These are phyloP conservation scores for Selaginella moellendorffii DNA, from an alignment of 75 land plant species.

Conservation along the genomic window DNA sequence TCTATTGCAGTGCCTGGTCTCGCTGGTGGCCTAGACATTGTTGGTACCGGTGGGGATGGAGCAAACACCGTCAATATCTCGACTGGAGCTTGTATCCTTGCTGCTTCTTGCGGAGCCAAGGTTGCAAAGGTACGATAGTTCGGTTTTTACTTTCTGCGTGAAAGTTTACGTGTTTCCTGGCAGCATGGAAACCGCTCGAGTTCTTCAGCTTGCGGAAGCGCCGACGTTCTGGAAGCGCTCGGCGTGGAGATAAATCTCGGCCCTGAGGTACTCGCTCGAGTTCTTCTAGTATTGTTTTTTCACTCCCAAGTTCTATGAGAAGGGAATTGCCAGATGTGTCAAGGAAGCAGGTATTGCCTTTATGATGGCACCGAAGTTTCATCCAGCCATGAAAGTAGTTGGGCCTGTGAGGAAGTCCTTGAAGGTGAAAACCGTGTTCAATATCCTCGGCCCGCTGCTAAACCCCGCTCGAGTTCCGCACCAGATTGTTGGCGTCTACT, in stretches of 20 bases:
- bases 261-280: slow-evolving; percentile 48
- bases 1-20: slow-evolving; percentile 49
- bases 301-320: neutral
- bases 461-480: slow-evolving; percentile 82
- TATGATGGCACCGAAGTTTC: slow-evolving; percentile 81
- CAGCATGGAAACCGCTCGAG: slow-evolving; percentile 95
- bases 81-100: slow-evolving; percentile 71
- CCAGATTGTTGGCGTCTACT: slow-evolving; percentile 90
- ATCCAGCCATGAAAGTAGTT: slow-evolving; percentile 87
- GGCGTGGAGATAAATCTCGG: slow-evolving; percentile 70
- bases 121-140: slow-evolving; percentile 62
- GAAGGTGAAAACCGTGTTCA: slow-evolving; percentile 83
- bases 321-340: slow-evolving; percentile 62
- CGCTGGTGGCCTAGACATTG: slow-evolving; percentile 68
- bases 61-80: slow-evolving; percentile 72
- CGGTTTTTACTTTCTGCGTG: slow-evolving; percentile 33
- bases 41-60: slow-evolving; percentile 97
- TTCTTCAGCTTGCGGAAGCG: slow-evolving; percentile 96
- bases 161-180: slow-evolving; percentile 22
- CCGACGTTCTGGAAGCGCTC: slow-evolving; percentile 83
- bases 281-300: too few species aligned
- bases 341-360: slow-evolving; percentile 79
- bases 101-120: slow-evolving; percentile 84
- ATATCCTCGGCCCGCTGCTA: slow-evolving; percentile 90
- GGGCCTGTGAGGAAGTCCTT: slow-evolving; percentile 80